phyloP scores from a whole-genome alignment of 2,329 filamentous ascomycete genomes.

The Periconia sp. region DNA sequence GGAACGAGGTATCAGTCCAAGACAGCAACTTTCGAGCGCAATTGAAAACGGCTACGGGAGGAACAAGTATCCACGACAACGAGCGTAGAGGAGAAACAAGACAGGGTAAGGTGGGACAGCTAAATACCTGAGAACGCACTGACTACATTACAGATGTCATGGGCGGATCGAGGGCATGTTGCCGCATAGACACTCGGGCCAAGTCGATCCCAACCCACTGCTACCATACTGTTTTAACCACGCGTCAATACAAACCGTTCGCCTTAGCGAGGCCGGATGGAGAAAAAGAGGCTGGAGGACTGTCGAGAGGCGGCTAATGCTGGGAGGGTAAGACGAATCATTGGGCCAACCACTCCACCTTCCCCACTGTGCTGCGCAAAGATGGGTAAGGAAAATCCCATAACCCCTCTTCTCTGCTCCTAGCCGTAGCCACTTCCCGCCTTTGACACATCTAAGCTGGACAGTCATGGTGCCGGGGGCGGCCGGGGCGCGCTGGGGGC shows the following conservation, averaged over 20 bases:
- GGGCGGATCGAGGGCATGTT: constrained; percentile 22
- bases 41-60: too few relatives aligned
- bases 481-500: too few relatives aligned
- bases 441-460: background rate
- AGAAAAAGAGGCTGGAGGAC: constrained; percentile 18
- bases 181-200: constrained; percentile 17
- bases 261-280: constrained; percentile 1
- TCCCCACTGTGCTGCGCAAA: constrained; percentile 22
- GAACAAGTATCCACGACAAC: constrained; percentile 33
- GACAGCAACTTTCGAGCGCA: constrained; percentile 1
- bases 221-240: too few relatives aligned
- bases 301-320: constrained; percentile 28
- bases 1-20: constrained; percentile 46
- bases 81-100: constrained; percentile 24
- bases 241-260: constrained; percentile 33
- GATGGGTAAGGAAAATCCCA: constrained; percentile 7
- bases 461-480: too few relatives aligned
- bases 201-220: constrained; percentile 28
- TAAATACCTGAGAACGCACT: constrained; percentile 37
- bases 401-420: constrained; percentile 27
- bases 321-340: constrained; percentile 5
- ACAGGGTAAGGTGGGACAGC: constrained; percentile 25
- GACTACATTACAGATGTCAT: constrained; percentile 34
- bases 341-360: constrained; percentile 29
- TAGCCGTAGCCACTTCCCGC: constrained; percentile 17